phyloP scores from a whole-genome alignment of 805 yeast genomes.

The Wickerhamiella lipophila region DNA sequence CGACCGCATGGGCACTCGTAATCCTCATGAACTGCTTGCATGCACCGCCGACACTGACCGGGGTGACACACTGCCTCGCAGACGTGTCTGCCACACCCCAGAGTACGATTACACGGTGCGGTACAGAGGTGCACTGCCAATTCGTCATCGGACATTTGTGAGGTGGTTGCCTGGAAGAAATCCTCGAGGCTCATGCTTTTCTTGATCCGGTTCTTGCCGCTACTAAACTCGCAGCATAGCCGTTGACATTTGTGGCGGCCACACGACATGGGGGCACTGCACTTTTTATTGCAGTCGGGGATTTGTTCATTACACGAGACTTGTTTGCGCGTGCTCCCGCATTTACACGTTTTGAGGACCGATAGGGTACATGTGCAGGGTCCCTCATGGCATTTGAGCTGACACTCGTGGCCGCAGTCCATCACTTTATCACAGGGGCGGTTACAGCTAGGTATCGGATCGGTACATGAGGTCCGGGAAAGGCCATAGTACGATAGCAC shows the following conservation, averaged over 20 bases:
- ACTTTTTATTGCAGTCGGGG: constrained; percentile 10
- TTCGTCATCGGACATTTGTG: constrained; percentile 13
- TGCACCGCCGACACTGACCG: constrained; percentile 27
- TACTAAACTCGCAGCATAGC: constrained; percentile 14
- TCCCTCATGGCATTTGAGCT: constrained; percentile 13
- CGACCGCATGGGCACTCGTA: constrained; percentile 26
- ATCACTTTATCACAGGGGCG: constrained; percentile 13
- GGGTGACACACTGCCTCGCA: constrained; percentile 25
- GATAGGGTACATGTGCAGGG: constrained; percentile 11
- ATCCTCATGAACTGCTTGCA: constrained; percentile 24
- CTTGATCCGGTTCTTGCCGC: neutral
- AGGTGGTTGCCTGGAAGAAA: constrained; percentile 1
- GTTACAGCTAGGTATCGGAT: constrained; percentile 14
- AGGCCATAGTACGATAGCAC: neutral
- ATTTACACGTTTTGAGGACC: constrained; percentile 8
- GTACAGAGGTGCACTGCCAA: constrained; percentile 25
- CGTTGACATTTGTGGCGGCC: constrained; percentile 14
- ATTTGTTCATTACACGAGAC: constrained; percentile 8
- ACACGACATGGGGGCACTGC: constrained; percentile 13
- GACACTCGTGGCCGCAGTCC: constrained; percentile 16
- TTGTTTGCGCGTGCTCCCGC: constrained; percentile 2
- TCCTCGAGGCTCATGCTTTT: constrained; percentile 10
- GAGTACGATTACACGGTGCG: constrained; percentile 20
- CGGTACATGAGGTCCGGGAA: constrained; percentile 14
- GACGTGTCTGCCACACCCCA: constrained; percentile 25